Evolutionary conservation across 306 rosid genomes (phyloP).

Genomic region (Urtica urens): DNA sequence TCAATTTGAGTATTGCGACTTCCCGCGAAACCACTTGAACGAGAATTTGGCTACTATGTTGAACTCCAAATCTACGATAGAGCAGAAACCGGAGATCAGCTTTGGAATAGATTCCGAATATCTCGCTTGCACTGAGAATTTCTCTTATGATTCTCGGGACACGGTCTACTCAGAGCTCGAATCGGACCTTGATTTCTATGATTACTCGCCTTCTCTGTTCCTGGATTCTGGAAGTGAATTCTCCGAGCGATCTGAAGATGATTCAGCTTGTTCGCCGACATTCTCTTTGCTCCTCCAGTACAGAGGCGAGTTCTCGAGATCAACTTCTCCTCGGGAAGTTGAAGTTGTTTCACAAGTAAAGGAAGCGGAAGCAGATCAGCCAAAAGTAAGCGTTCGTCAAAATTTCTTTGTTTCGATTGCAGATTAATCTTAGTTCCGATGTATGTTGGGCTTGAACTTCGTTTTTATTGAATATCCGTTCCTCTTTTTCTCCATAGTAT

Average conservation of each 20-base stretch:
- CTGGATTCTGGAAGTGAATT: constrained; percentile 77
- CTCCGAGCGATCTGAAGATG: constrained; percentile 55
- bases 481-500: constrained; percentile 25
- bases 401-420: constrained; percentile 8
- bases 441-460: background rate
- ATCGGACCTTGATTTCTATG: constrained; percentile 43
- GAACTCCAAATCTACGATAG: constrained; percentile 38
- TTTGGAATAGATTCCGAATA: constrained; percentile 28
- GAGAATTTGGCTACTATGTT: constrained; percentile 19
- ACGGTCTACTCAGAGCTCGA: constrained; percentile 43
- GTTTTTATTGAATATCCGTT: background rate
- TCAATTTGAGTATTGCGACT: constrained; percentile 30
- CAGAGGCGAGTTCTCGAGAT: constrained; percentile 36
- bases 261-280: constrained; percentile 52
- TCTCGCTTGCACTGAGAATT: constrained; percentile 61
- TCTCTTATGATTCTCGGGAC: constrained; percentile 39
- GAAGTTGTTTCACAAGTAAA: constrained; percentile 11
- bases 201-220: constrained; percentile 46
- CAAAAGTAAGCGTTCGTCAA: constrained; percentile 40
- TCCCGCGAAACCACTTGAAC: constrained; percentile 19
- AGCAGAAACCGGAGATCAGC: constrained; percentile 27
- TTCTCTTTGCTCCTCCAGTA: constrained; percentile 41
- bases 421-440: background rate
- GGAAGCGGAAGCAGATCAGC: constrained; percentile 27
- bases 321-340: constrained; percentile 15